These are phyloP conservation scores for Pneumocystis wakefieldiae DNA, from an alignment of 1,139 yeast species.

Conservation along the genomic window DNA sequence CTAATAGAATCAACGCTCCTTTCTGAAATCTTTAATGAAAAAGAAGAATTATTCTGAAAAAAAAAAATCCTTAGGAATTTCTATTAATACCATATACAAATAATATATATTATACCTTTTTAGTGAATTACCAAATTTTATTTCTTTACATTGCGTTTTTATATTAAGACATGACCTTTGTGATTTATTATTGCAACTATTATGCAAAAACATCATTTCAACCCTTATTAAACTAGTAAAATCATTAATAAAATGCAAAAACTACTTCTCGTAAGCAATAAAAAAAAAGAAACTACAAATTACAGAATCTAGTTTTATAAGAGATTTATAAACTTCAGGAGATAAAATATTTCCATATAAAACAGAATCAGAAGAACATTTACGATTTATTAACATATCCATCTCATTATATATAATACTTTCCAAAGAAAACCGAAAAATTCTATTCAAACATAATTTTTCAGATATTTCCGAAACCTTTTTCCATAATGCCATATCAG, in stretches of 20 bases:
- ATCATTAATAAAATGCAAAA: not conserved
- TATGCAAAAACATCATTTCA: not conserved
- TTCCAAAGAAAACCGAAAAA: constrained; percentile 12
- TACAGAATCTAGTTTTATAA: constrained; percentile 18
- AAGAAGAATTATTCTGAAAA: not conserved
- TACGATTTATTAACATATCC: constrained; percentile 1
- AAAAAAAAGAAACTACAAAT: not conserved
- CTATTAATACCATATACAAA: not conserved
- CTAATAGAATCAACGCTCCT: not conserved
- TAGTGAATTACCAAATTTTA: not conserved
- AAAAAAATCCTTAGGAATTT: not conserved
- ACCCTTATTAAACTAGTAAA: not conserved
- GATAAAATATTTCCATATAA: constrained; percentile 18
- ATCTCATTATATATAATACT: constrained; percentile 3
- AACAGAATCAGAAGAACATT: not conserved
- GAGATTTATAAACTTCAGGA: constrained; percentile 23
- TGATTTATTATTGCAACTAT: not conserved
- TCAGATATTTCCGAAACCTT: constrained; percentile 11
- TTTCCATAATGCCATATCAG: constrained; percentile 21
- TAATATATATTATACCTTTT: not conserved
- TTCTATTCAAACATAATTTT: constrained; percentile 7
- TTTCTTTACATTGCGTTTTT: not conserved
- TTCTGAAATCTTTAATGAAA: not conserved
- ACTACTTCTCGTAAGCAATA: not conserved
- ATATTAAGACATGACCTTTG: not conserved